Evolutionary conservation across 1,284 basidiomycete species (phyloP), one percentile per base, ranked within the genome.

Genomic region (Sanguinoderma infundibulare): DNA sequence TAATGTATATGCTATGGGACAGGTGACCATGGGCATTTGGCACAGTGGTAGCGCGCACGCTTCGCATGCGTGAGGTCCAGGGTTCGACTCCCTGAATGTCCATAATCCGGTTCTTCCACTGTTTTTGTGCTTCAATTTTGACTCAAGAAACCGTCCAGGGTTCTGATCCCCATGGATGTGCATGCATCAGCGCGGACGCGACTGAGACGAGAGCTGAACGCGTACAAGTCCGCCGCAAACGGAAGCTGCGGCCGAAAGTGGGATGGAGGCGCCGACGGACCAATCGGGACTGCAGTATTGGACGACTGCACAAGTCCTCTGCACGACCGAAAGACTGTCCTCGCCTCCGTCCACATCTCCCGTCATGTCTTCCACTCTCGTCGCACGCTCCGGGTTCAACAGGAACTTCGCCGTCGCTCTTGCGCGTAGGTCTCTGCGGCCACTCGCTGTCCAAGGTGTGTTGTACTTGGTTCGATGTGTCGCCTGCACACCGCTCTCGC

Each of bases 321-420:
- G 55, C 51, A 38, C 35, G 26, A 49, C 44, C 5, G n/a, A 26
- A 32, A 47, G 14, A 22, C 24, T 22, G 32, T 57, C 52, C 58
- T 57, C 52, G 39, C 55, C 60, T 62, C 51, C 57, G 53, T 62
- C 63, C 60, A 62, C 66, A 55, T 65, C 64, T 55, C 50, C 74
- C 66, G 75, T 74, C 64, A 88, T 87, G 86, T 80, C 85, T 62
- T 75, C 81, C 59, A 78, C 78, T 54, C 74, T 83, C 68, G 67
- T 83, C 57, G 73, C 86, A 52, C 84, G 82, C 62, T 83, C 83
- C 32, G 77, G 81, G 8, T 65, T 86, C 35, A 77, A 79, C 55
- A 78, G 75, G 64, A 77, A 81, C 42, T 74, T 85, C 54, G 69
- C 75, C 47, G 69, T 73, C 32, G 70, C 76, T n/a, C 57, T 79